Evolutionary conservation across 805 yeast genomes (phyloP), one percentile per base, ranked within the genome.

Genomic region (Monosporozyma aquatica): DNA sequence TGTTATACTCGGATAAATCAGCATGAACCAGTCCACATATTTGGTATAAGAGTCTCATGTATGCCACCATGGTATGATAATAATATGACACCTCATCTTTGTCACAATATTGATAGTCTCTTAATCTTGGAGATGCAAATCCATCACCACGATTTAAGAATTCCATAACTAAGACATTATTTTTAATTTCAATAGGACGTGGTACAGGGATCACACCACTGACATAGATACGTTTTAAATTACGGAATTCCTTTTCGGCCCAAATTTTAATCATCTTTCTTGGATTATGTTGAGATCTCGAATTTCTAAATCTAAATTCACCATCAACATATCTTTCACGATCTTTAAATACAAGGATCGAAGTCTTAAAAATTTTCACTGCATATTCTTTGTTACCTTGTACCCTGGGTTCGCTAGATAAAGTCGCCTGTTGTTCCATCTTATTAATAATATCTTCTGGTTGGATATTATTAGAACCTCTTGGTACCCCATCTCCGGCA

Each of bases 171-270:
- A 92, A 66, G 2, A 92, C 96, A 63, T 92, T 96, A 24, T 87
- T 76, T 54, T 86, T 80, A 43, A 92, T 71, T 51, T 86, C 95
- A 11, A 87, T 64, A 1, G 99, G 98, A 58, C 85, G 83, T 0
- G 99, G 98, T 30, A 87, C 82, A n/a, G 95, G 92, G 27, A 92
- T 82, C 9, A 61, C 59, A 0, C 95, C 95, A 43, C 79, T 73
- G 37, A 72, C 59, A 59, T 82, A 68, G 17, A 92, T 70, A 56
- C 99, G 74, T 61, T 86, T 90, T 62, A 92, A 70, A 59, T 92
- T 92, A 43, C 99, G 68, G 51, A 89, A 90, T 65, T 92, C 99
- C 58, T 92, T 92, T 61, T 92, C 98, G 0, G 98, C 97, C 99
- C 99, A 92, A 20, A 89, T 74, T 61, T 86, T 87, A 48, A 92